phyloP scores from a whole-genome alignment of 179 eudicot genomes.

The Beta lomatogona region DNA sequence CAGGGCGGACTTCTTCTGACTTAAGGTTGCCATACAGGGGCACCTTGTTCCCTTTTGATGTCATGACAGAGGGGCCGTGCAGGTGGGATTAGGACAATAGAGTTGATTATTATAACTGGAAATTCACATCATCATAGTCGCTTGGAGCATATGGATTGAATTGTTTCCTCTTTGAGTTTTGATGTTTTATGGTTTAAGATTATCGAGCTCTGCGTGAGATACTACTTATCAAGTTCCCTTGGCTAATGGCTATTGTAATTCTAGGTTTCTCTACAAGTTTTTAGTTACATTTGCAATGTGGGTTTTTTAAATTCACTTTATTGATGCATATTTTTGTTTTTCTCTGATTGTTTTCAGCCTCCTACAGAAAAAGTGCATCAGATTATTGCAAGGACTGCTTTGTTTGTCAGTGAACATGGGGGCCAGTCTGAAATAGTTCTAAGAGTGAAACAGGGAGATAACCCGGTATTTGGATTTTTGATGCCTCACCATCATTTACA shows the following conservation, averaged over 20 bases:
- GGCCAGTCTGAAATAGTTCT: constrained; percentile 94
- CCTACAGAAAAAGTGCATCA: constrained; percentile 88
- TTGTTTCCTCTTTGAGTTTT: constrained; percentile 41
- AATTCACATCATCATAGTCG: constrained; percentile 46
- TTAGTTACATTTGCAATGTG: neutral
- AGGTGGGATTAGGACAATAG: constrained; percentile 95
- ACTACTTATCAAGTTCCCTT: constrained; percentile 30
- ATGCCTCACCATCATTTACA: constrained; percentile 95
- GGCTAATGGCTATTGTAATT: constrained; percentile 10
- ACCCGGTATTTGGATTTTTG: constrained; percentile 94
- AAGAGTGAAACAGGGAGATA: constrained; percentile 95
- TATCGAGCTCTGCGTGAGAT: constrained; percentile 36
- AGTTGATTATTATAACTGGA: constrained; percentile 48
- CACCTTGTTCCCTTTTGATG: constrained; percentile 94
- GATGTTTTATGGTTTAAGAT: constrained; percentile 43
- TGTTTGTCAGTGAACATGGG: constrained; percentile 81
- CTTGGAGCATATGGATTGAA: constrained; percentile 55
- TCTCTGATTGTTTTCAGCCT: constrained; percentile 62
- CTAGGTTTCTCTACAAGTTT: constrained; percentile 18
- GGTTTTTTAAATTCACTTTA: constrained; percentile 10
- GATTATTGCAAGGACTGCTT: constrained; percentile 94
- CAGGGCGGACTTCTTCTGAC: constrained; percentile 79
- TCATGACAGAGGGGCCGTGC: constrained; percentile 76
- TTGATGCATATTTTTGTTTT: constrained; percentile 33
- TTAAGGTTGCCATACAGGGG: constrained; percentile 85